These are phyloP conservation scores for Fennellomyces sp. DNA, from an alignment of 371 early-diverging fungal genomes.

Conservation along the genomic window DNA sequence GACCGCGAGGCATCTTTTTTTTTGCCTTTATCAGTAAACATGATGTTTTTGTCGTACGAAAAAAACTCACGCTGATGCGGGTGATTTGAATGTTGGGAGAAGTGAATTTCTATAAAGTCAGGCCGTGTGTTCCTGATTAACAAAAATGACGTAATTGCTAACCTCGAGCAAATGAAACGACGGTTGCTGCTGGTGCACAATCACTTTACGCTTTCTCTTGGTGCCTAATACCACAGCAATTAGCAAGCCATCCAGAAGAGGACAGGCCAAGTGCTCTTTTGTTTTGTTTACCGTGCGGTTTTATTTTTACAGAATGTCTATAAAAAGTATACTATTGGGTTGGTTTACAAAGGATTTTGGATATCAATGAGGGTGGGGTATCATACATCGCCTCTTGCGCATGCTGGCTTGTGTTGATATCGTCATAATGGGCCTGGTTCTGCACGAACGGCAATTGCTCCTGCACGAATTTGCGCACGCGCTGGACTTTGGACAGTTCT, in stretches of 20 bases:
- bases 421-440: not conserved
- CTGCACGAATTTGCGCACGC: slow-evolving; percentile 2
- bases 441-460: not conserved
- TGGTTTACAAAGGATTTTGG: not conserved
- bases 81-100: slow-evolving; percentile 33
- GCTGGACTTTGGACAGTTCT: not conserved
- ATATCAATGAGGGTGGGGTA: not conserved
- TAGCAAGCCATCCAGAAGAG: not conserved
- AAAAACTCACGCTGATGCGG: slow-evolving; percentile 27
- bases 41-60: not conserved
- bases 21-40: not conserved
- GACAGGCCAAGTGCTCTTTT: not conserved
- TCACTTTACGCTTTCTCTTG: not conserved
- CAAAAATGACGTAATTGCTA: not conserved
- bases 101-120: slow-evolving; percentile 25
- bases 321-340: not conserved
- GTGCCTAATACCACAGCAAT: not conserved
- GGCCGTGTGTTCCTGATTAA: no score
- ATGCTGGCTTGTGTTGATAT: not conserved
- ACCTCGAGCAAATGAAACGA: slow-evolving; percentile 23
- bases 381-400: not conserved
- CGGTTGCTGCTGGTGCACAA: slow-evolving; percentile 4
- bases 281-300: not conserved
- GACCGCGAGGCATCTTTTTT: not conserved
- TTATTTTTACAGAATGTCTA: not conserved